These are phyloP conservation scores for Barnettozyma californica DNA, from an alignment of 805 yeast species.

Conservation along the genomic window DNA sequence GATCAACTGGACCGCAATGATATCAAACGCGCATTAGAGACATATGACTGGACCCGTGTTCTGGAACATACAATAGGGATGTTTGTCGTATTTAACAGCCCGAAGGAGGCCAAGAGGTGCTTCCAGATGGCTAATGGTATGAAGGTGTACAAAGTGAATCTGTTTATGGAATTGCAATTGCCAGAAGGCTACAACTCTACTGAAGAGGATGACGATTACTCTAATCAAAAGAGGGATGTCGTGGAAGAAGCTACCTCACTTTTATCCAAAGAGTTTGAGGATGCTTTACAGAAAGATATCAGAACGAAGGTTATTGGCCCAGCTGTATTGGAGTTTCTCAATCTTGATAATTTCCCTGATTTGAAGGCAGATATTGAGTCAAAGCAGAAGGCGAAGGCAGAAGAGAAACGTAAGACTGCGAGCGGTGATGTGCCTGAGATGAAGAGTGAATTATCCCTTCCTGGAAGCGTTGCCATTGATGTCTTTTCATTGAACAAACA, in stretches of 20 bases:
- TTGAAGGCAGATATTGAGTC: conserved; percentile 29
- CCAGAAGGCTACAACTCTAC: conserved; percentile 17
- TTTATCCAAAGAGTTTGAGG: conserved; percentile 58
- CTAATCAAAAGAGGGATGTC: conserved; percentile 28
- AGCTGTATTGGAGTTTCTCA: conserved; percentile 52
- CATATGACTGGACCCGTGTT: conserved; percentile 63
- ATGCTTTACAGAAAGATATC: conserved; percentile 62
- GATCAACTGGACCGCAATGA: conserved; percentile 43
- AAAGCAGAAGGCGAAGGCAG: neutral
- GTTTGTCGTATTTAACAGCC: conserved; percentile 61
- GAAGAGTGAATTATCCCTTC: conserved; percentile 7
- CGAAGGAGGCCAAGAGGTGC: conserved; percentile 54
- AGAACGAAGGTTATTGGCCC: conserved; percentile 72
- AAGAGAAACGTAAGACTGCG: neutral
- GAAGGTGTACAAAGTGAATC: conserved; percentile 38
- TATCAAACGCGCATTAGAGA: conserved; percentile 51
- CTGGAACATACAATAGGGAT: conserved; percentile 61
- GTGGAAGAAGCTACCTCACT: conserved; percentile 54
- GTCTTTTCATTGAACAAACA: conserved; percentile 17
- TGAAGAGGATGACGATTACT: conserved; percentile 11
- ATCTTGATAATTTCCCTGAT: conserved; percentile 54
- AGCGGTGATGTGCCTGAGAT: neutral
- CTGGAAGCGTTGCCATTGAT: conserved; percentile 12
- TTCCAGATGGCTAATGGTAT: conserved; percentile 57
- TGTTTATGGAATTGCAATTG: conserved; percentile 49